These are phyloP conservation scores for Penicillium chermesinum DNA, from an alignment of 495 filamentous ascomycete genomes.

Conservation along the genomic window DNA sequence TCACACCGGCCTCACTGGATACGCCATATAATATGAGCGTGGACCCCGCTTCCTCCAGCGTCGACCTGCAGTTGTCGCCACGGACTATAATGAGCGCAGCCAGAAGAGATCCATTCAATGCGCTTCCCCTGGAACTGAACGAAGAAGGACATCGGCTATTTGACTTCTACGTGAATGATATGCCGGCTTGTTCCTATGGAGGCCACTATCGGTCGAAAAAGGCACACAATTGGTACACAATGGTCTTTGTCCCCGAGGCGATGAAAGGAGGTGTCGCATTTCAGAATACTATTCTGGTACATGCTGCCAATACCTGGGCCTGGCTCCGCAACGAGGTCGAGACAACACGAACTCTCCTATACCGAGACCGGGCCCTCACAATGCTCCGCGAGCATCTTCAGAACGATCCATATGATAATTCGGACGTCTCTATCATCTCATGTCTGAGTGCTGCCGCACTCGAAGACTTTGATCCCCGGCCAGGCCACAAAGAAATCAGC, in stretches of 20 bases:
- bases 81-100: slow-evolving; percentile 33
- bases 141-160: slow-evolving; percentile 29
- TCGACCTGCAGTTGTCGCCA: slow-evolving; percentile 23
- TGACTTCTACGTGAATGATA: slow-evolving; percentile 39
- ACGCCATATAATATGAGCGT: slow-evolving; percentile 11
- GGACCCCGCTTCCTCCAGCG: slow-evolving; percentile 9
- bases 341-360: slow-evolving; percentile 21
- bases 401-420: slow-evolving; percentile 26
- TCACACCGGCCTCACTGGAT: not conserved
- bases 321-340: slow-evolving; percentile 33
- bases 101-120: slow-evolving; percentile 35
- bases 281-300: slow-evolving; percentile 34
- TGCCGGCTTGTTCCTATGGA: slow-evolving; percentile 38
- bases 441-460: slow-evolving; percentile 38
- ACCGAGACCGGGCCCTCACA: slow-evolving; percentile 26
- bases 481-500: slow-evolving; percentile 33
- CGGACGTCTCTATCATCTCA: slow-evolving; percentile 35
- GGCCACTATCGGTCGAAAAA: slow-evolving; percentile 28
- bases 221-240: slow-evolving; percentile 38
- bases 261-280: slow-evolving; percentile 38
- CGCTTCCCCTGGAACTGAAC: slow-evolving; percentile 28
- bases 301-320: slow-evolving; percentile 36
- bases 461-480: slow-evolving; percentile 38
- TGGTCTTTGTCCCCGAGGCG: slow-evolving; percentile 33
- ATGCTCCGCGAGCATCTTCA: slow-evolving; percentile 31